A percentile compares a stretch with the other conserved stretches of the same genome.
These are phyloP conservation scores for Ascocoryne sarcoides DNA, from an alignment of 2,329 filamentous ascomycete species.

Conservation along the genomic window DNA sequence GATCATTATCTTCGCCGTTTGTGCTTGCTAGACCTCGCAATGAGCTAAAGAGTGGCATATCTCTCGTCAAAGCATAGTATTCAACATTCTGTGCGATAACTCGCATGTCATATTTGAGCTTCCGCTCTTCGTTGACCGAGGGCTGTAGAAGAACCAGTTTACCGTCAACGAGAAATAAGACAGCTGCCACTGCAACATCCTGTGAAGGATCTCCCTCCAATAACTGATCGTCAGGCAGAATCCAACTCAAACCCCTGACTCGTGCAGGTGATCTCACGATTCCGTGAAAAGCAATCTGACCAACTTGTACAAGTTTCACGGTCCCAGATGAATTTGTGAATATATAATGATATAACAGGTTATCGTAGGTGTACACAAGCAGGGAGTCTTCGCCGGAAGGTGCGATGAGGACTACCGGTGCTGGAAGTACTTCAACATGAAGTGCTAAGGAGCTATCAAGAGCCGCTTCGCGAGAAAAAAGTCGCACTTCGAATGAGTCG, in stretches of 20 bases:
- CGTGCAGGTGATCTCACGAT: constrained; percentile 89
- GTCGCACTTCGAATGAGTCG: constrained; percentile 73
- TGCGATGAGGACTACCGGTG: constrained; percentile 83
- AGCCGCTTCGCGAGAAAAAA: constrained; percentile 80
- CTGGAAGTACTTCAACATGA: constrained; percentile 67
- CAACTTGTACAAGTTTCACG: constrained; percentile 80
- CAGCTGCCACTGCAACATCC: constrained; percentile 87
- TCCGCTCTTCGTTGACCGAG: constrained; percentile 69
- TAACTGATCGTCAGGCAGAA: constrained; percentile 83
- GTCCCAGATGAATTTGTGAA: constrained; percentile 63
- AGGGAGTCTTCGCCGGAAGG: constrained; percentile 89
- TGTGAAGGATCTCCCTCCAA: constrained; percentile 88
- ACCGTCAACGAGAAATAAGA: constrained; percentile 93
- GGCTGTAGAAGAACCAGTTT: constrained; percentile 90
- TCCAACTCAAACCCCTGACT: constrained; percentile 91
- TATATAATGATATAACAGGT: constrained; percentile 89
- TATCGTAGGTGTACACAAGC: constrained; percentile 94
- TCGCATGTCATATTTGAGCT: constrained; percentile 96
- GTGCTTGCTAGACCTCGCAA: not conserved
- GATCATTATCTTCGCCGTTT: constrained; percentile 12
- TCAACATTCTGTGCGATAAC: constrained; percentile 94
- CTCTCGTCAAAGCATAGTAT: constrained; percentile 86
- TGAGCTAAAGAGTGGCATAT: constrained; percentile 43
- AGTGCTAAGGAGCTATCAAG: constrained; percentile 67
- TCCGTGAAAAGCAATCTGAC: constrained; percentile 94